These are phyloP conservation scores for Conringia planisiliqua DNA, from an alignment of 345 rosid genomes.

Conservation along the genomic window DNA sequence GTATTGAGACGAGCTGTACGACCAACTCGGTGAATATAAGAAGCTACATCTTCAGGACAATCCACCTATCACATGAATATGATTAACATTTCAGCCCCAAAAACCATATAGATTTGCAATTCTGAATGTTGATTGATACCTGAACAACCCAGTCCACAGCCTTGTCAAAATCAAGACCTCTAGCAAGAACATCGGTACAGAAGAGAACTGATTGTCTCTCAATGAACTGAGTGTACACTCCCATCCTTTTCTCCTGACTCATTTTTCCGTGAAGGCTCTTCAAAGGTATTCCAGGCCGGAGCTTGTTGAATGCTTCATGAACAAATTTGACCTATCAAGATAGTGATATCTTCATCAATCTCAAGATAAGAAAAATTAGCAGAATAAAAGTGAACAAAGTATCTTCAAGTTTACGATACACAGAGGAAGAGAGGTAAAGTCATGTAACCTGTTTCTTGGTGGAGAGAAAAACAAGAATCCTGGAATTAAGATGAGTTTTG, in stretches of 20 bases:
- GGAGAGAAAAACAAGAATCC: constrained; percentile 86
- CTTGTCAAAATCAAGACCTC: constrained; percentile 96
- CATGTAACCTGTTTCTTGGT: constrained; percentile 86
- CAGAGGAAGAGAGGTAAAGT: not conserved
- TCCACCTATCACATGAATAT: constrained; percentile 51
- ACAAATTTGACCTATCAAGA: constrained; percentile 75
- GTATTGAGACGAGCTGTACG: constrained; percentile 87
- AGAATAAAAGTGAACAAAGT: not conserved
- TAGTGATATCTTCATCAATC: not conserved
- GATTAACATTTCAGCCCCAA: not conserved
- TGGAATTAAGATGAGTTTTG: constrained; percentile 69
- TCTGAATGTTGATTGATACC: constrained; percentile 40
- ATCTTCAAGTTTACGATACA: not conserved
- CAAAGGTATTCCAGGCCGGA: constrained; percentile 93
- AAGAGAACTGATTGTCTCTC: constrained; percentile 81
- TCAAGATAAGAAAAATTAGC: not conserved
- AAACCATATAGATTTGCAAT: constrained; percentile 9
- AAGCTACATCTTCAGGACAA: constrained; percentile 90
- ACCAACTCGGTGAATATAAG: constrained; percentile 97
- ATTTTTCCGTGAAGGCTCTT: constrained; percentile 95
- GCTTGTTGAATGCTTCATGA: constrained; percentile 87
- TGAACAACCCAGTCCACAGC: constrained; percentile 98
- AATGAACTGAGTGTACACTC: constrained; percentile 78
- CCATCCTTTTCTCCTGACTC: constrained; percentile 85
- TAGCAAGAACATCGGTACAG: constrained; percentile 85